These are phyloP conservation scores for Clarireedia homoeocarpa DNA, from an alignment of 2,329 filamentous ascomycete species.

Conservation along the genomic window DNA sequence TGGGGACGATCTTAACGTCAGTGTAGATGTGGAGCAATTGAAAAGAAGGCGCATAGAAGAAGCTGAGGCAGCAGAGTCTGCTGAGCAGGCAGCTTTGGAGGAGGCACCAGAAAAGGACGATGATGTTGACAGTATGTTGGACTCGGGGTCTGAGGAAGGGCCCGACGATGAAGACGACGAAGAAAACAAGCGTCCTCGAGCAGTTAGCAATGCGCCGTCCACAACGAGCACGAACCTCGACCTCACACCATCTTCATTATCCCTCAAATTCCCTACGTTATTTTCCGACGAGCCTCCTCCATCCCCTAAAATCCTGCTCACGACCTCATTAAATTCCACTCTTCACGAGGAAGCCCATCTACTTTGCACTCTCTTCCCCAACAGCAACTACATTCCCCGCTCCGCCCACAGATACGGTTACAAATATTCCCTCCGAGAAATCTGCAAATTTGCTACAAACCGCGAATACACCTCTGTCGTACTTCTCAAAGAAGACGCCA, in stretches of 20 bases:
- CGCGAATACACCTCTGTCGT: constrained; percentile 77
- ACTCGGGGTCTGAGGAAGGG: constrained; percentile 45
- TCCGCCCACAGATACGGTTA: constrained; percentile 76
- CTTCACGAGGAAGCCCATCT: constrained; percentile 77
- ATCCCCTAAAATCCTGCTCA: constrained; percentile 80
- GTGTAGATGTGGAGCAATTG: constrained; percentile 50
- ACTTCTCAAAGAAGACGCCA: constrained; percentile 82
- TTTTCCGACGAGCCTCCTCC: constrained; percentile 52
- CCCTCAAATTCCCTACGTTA: constrained; percentile 54
- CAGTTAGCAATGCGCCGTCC: constrained; percentile 39
- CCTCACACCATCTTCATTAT: constrained; percentile 50
- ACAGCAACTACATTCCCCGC: constrained; percentile 72
- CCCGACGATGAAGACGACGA: constrained; percentile 36
- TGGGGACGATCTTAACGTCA: constrained; percentile 45
- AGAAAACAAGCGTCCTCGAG: constrained; percentile 30
- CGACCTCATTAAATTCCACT: constrained; percentile 81
- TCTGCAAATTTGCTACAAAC: constrained; percentile 75
- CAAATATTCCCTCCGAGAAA: constrained; percentile 89
- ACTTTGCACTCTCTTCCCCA: constrained; percentile 76
- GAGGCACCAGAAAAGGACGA: constrained; percentile 41
- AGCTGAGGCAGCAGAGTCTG: constrained; percentile 37
- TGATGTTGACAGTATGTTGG: constrained; percentile 73
- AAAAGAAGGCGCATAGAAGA: constrained; percentile 48
- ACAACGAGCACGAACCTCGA: constrained; percentile 58
- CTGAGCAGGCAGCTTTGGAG: constrained; percentile 35